Base-by-base conservation (phyloP, 2,329 filamentous ascomycete species). In the Ophiocordyceps camponoti-saundersi region DNA sequence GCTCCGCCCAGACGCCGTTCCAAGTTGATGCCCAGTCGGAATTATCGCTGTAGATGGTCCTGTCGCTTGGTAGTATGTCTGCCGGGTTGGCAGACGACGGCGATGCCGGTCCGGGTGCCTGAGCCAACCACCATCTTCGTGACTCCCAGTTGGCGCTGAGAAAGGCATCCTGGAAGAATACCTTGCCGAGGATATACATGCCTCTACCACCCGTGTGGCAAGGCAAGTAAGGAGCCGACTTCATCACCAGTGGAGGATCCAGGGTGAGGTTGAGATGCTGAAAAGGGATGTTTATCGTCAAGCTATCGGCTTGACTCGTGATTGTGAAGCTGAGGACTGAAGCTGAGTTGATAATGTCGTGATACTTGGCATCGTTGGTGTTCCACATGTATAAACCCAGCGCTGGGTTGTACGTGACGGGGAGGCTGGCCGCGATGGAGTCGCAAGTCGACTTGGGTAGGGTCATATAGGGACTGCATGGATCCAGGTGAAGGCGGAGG, bases 101-200 rank as follows among this genome's bases (percentile, higher is more conserved):
- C 6, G 40, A 42, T 15, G 45, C 22, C 2, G 65, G 66, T 0
- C 65, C 65, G 1, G 65, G 65, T 5, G 64, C 65, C 47, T 68
- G 65, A 6, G 59, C 66, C 10, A 69, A 54, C 57, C 62, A 68
- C 55, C 58, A 60, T 16, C 52, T 58, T 21, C 57, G 56, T 0
- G 51, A 40, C 18, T 57, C 55, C 60, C 62, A 68, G 49, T 68
- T 65, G 7, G 60, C 62, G 4, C 62, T 66, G 0, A 70, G 47
- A 42, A 71, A 71, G 4, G 68, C 66, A 26, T 68, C 67, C 50
- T 72, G 69, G 1, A 71, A 56, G 49, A 70, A 71, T 1, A 65
- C 64, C 18, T 66, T 61, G 1, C 69, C 69, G 2, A 71, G 61
- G 2, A 55, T 56, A 49, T 62, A 64, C 6, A 42, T 21, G 0